Evolutionary conservation across 2,329 filamentous ascomycete genomes (phyloP), one percentile per base, ranked within the genome.

Genomic region (Colletotrichum falcatum): DNA sequence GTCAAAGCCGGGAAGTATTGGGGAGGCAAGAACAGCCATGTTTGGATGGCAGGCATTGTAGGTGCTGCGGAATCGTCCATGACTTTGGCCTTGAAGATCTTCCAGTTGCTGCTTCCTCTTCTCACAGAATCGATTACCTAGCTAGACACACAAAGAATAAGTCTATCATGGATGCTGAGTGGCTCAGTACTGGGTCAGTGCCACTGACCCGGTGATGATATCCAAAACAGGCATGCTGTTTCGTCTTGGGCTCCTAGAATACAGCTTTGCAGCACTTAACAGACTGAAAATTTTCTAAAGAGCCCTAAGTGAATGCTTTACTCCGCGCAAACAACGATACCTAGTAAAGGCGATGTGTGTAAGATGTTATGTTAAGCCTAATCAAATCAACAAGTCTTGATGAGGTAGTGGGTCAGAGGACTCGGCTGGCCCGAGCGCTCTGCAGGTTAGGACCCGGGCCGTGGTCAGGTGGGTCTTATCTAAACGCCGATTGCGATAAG

Each of bases 401-500:
- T 30, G 56, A 42, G 14, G n/a, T 49, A 9, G 26, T 6, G 6
- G 23, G 23, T 16, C 44, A 23, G 9, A 16, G 14, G 18, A 26
- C 26, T 18, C 1, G 1, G 2, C 5, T 51, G 48, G 48, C 16
- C 26, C 48, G 26, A 30, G 48, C n/a, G 44, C 20, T 11, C 30
- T 23, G 44, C 30, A 16, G 28, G 16, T 3, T 5, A 4, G 7
- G 33, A 6, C 30, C 7, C 4, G 30, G 3, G 30, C 3, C 9
- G 35, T 37, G 35, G 35, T 14, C 35, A 23, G 44, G 44, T 46
- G 42, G 26, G 26, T 9, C 39, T 65, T 70, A 71, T 70, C 69
- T 70, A 55, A 71, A 59, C 65, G 6, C 68, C 65, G 68, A 71
- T 46, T 7, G 11, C 59, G 68, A 71, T 71, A 71, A 71, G 69